phyloP scores from a whole-genome alignment of 768 basidiomycete genomes.

The Termitomyces sp. region DNA sequence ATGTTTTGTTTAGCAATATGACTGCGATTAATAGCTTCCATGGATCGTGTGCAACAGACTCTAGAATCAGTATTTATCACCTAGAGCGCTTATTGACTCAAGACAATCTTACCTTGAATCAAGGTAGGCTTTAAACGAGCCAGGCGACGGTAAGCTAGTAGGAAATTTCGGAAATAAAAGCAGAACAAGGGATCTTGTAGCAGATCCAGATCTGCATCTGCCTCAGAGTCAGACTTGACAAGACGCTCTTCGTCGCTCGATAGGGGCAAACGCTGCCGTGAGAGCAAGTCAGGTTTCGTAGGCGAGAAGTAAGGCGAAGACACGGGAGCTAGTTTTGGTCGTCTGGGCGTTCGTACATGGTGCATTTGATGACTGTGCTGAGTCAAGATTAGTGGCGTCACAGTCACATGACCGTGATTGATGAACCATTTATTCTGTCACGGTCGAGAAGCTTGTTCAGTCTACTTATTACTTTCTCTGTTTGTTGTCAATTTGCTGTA shows the following conservation, averaged over 20 bases:
- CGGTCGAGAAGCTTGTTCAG: background rate
- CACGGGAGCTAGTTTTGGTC: background rate
- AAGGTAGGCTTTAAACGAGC: constrained; percentile 32
- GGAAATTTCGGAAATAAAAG: constrained; percentile 25
- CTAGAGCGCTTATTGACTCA: background rate
- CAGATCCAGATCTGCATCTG: constrained; percentile 1
- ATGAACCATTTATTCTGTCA: background rate
- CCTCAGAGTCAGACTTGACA: background rate
- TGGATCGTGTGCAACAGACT: constrained; percentile 51
- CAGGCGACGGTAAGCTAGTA: constrained; percentile 24
- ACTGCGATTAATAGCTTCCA: constrained; percentile 73
- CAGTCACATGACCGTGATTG: constrained; percentile 21
- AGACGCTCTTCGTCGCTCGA: background rate
- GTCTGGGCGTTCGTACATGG: constrained; percentile 2
- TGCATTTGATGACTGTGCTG: background rate
- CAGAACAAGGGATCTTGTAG: constrained; percentile 25
- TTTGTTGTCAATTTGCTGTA: constrained; percentile 9
- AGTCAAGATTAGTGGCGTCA: too few species aligned
- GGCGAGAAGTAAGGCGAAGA: constrained; percentile 14
- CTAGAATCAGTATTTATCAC: constrained; percentile 28
- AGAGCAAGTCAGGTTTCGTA: background rate
- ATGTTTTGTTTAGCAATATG: constrained; percentile 69
- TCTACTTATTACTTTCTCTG: constrained; percentile 5
- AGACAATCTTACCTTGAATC: constrained; percentile 35
- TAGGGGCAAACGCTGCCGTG: background rate